Percentiles rank a stretch among this genome's conserved stretches.
Conservation (phyloP, 306 rosid species). For the Acacia confusa region DNA sequence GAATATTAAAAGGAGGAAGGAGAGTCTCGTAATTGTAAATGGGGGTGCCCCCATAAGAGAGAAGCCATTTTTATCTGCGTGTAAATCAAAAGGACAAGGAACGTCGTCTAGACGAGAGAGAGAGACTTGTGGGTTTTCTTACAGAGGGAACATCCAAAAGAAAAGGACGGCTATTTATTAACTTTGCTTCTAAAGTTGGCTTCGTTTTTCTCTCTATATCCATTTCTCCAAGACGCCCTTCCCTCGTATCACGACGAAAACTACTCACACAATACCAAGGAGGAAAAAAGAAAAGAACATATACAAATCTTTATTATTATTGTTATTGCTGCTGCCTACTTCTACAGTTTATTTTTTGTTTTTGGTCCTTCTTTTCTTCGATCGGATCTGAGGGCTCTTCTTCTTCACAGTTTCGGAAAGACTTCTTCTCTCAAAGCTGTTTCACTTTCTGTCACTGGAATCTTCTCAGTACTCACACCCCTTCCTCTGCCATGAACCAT, state of each 20-base stretch:
- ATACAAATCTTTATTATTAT: conserved; percentile 21
- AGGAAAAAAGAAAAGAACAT: not conserved
- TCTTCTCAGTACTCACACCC: conserved; percentile 4
- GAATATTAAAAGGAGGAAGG: not conserved
- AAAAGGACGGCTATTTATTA: conserved; percentile 40
- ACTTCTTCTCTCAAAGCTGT: conserved; percentile 36
- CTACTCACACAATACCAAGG: conserved; percentile 24
- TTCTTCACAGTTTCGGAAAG: conserved; percentile 43
- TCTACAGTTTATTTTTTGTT: conserved; percentile 22
- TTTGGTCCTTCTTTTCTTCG: conserved; percentile 41
- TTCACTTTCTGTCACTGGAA: conserved; percentile 51
- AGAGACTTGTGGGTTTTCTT: conserved; percentile 9
- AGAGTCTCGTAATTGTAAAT: not conserved
- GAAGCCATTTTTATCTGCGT: not conserved
- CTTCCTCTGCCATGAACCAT: conserved; percentile 47
- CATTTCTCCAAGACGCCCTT: conserved; percentile 23
- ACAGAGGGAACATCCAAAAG: conserved; percentile 38
- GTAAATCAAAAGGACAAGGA: conserved; percentile 27
- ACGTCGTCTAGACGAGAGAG: conserved; percentile 1
- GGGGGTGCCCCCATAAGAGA: not conserved
- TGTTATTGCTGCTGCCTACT: conserved; percentile 16
- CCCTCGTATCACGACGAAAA: conserved; percentile 39
- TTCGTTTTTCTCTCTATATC: conserved; percentile 41
- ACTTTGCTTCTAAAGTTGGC: conserved; percentile 51
- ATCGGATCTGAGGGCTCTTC: conserved; percentile 80